Conservation (phyloP, 1,284 basidiomycete species). For the Ganoderma lucidum region DNA sequence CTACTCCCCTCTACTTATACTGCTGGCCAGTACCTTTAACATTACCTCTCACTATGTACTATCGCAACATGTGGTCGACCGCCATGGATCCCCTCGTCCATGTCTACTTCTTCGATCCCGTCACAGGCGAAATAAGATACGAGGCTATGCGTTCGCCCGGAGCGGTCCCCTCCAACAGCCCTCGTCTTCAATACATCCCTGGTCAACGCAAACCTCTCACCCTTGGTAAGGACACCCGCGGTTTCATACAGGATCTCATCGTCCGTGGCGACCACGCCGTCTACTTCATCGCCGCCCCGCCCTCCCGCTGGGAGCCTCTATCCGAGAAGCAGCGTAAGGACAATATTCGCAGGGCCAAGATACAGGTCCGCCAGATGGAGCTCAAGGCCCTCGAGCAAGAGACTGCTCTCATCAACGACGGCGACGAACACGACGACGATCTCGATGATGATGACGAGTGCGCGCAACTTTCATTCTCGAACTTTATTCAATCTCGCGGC, state of each 20-base stretch:
- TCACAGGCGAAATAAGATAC: background rate
- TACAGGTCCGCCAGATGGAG: conserved; percentile 4
- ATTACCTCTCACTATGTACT: background rate
- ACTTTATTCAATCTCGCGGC: background rate
- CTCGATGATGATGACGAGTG: background rate
- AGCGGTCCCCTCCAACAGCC: background rate
- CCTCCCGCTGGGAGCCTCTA: background rate
- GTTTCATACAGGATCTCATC: conserved; percentile 1
- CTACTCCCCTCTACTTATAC: background rate
- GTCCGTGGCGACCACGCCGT: background rate
- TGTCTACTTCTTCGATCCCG: conserved; percentile 5
- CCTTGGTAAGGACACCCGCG: conserved; percentile 3
- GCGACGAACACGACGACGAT: background rate
- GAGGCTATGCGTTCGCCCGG: background rate
- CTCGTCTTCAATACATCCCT: conserved; percentile 4
- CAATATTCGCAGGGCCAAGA: background rate
- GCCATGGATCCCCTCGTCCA: background rate
- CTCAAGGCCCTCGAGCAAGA: background rate
- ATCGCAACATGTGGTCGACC: background rate
- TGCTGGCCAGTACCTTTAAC: background rate
- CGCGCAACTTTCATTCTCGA: background rate
- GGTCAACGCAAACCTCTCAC: background rate
- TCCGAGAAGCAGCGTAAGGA: background rate
- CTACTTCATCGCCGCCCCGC: conserved; percentile 2
- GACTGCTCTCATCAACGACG: background rate